Percentiles rank a stretch among this genome's conserved stretches.
These are phyloP conservation scores for Porogramme epimiltina DNA, from an alignment of 1,284 basidiomycete species.

Conservation along the genomic window DNA sequence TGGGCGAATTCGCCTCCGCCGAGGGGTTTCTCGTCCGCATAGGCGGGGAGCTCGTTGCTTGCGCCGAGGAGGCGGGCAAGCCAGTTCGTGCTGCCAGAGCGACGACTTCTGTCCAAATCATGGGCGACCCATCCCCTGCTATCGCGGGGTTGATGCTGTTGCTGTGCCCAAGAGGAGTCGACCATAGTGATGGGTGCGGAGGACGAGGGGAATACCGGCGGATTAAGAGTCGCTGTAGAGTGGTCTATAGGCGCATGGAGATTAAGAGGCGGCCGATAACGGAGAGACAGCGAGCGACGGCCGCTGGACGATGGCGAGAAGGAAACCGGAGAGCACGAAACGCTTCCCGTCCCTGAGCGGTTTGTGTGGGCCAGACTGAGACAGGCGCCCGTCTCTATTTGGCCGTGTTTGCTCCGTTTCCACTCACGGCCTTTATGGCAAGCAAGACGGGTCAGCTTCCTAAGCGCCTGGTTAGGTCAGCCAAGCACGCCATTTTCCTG, in stretches of 20 bases:
- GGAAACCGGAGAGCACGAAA: background rate
- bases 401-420: slow-evolving; percentile 9
- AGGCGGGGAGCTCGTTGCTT: slow-evolving; percentile 17
- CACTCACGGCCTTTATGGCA: too few relatives aligned
- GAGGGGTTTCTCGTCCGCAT: slow-evolving; percentile 22
- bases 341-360: background rate
- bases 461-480: too few relatives aligned
- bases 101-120: slow-evolving; percentile 19
- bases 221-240: slow-evolving; percentile 9
- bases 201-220: slow-evolving; percentile 6
- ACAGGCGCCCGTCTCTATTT: slow-evolving; percentile 8
- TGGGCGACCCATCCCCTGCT: slow-evolving; percentile 17
- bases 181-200: slow-evolving; percentile 14
- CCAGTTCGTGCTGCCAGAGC: slow-evolving; percentile 21
- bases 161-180: slow-evolving; percentile 17
- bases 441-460: too few relatives aligned
- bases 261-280: slow-evolving; percentile 17
- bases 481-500: too few relatives aligned
- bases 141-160: slow-evolving; percentile 12
- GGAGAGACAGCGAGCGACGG: slow-evolving; percentile 12
- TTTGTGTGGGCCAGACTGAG: background rate
- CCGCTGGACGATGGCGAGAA: slow-evolving; percentile 16
- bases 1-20: slow-evolving; percentile 16
- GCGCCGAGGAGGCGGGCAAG: slow-evolving; percentile 27
- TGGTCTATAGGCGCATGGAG: slow-evolving; percentile 22